These are phyloP conservation scores for Tricholoma sp. DNA, from an alignment of 768 basidiomycete species.

Conservation along the genomic window DNA sequence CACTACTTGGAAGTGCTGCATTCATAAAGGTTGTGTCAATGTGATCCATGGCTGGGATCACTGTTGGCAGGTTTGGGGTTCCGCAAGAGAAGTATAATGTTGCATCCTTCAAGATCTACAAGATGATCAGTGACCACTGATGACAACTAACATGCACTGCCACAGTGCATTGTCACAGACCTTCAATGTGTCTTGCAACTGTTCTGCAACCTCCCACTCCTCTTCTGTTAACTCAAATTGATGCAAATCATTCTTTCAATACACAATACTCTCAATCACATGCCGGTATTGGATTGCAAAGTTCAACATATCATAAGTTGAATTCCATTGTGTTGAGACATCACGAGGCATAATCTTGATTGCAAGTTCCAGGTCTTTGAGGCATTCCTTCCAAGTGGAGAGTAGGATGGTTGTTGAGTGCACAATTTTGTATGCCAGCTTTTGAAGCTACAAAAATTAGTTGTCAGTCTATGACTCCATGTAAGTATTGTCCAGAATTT, in stretches of 20 bases:
- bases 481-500: background rate
- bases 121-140: background rate
- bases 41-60: conserved; percentile 5
- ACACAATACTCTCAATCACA: background rate
- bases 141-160: background rate
- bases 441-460: conserved; percentile 15
- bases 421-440: conserved; percentile 15
- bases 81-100: background rate
- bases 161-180: background rate
- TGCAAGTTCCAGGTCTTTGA: conserved; percentile 10
- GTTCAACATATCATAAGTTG: conserved; percentile 7
- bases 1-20: background rate
- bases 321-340: conserved; percentile 34
- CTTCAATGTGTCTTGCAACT: background rate
- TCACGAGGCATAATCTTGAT: conserved; percentile 30
- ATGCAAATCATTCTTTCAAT: background rate
- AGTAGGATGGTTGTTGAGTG: conserved; percentile 19
- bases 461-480: background rate
- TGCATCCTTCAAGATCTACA: conserved; percentile 29
- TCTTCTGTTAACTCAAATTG: background rate
- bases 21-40: conserved; percentile 13
- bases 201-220: background rate
- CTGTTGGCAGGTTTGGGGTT: conserved; percentile 23
- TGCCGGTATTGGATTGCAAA: background rate
- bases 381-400: conserved; percentile 13